Evolutionary conservation across 257 asterid species (phyloP), one percentile per base, ranked within the genome.

Genomic region (Rubia yunnanensis): DNA sequence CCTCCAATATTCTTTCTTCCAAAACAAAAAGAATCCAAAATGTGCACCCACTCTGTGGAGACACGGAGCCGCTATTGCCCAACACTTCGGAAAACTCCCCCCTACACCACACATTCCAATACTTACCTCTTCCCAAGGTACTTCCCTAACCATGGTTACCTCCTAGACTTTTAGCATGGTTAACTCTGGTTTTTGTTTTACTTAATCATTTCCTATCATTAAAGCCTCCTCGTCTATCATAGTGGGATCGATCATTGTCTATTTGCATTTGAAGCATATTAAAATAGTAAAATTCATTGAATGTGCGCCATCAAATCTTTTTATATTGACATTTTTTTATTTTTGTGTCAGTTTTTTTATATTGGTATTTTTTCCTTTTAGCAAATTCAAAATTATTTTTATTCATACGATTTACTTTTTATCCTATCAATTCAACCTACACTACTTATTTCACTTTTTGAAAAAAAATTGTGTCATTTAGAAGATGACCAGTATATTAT

Each of bases 1-100:
- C 57, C 17, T 5, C 7, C 22, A 48, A 48, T 48, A 48, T 48
- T 48, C 24, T n/a, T n/a, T n/a, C n/a, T n/a, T 56, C 76, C 67
- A 68, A 59, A 52, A 72, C 76, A 67, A 0, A n/a, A 68, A 22
- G 49, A 59, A 58, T 72, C 73, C 77, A 78, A 69, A 59, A 55
- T 55, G 34, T 3, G 57, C 60, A 44, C 63, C 80, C 77, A 60
- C 10, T 82, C 71, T 69, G 94, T 86, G 88, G 94, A 74, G 82
- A 84, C 91, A 80, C 86, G 91, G 86, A 79, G 87, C 88, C 92
- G 90, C 79, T 65, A 31, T 65, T 44, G 70, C 92, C 95, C 86
- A 86, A 75, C 59, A 84, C 83, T 80, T 81, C 77, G 89, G 88
- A 85, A 77, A 30, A n/a, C 54, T 34, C 69, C 36, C 70, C 32